Base-by-base conservation (phyloP, 371 early-diverging fungal genomes). In the Mucor indicus region DNA sequence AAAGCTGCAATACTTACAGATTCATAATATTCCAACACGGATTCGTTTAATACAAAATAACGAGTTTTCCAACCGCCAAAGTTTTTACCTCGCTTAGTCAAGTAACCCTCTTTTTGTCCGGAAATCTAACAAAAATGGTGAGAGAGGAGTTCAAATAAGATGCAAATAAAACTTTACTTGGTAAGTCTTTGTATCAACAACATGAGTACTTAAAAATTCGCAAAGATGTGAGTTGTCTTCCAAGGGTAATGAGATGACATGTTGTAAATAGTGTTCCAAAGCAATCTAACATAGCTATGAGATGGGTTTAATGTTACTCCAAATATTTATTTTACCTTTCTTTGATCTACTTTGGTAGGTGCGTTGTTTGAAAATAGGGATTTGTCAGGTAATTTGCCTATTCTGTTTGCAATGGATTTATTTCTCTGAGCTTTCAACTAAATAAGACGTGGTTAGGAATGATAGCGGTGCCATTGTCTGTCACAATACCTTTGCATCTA, bases 1-100 rank as follows among this genome's bases (percentile, higher is more conserved):
- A 13, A 29, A 40, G 19, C 1, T 22, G 3, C 30, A 9, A 23
- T 16, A 56, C 69, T 67, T 71, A 80, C 80, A 20, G 74, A 69
- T 63, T 91, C 91, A 57, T 77, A 87, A 57, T 89, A 92, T 48
- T 90, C 86, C 27, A 93, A 63, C 6, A 81, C 54, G 1, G 75
- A 73, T 21, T 69, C 73, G 38, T 77, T 74, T 37, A 86, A 69
- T 20, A 81, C 77, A 69, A 90, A 93, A 66, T 84, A 93, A 38
- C 93, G 75, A 30, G 85, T 74, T 60, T 93, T 92, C 90, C 92
- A 91, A 9, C 88, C 87, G 35, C 92, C 92, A 83, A 90, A 90
- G 67, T 84, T 88, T 61, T 90, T 90, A 29, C 92, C 92, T 62
- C 85, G 80, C 58, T 92, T 92, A 35, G 84, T 81, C 39, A 92